These are phyloP conservation scores for Fusarium sp. DNA, from an alignment of 2,329 filamentous ascomycete species.

Conservation along the genomic window DNA sequence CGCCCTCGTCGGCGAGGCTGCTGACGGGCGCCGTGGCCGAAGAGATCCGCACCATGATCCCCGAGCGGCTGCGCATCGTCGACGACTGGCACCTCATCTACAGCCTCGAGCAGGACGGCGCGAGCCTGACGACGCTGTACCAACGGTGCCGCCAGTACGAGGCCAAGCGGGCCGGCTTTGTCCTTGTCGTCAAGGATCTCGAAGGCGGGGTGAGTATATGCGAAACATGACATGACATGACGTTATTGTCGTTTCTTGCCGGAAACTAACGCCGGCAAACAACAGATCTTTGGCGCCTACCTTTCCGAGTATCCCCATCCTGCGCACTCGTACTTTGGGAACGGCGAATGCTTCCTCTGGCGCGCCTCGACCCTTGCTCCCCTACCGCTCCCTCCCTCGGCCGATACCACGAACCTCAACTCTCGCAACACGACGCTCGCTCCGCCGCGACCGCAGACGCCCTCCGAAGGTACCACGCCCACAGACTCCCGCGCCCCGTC, in stretches of 20 bases:
- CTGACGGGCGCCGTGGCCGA: conserved; percentile 84
- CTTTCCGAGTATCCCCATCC: conserved; percentile 91
- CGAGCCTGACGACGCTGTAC: conserved; percentile 89
- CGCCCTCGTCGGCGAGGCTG: conserved; percentile 73
- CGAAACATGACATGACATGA: conserved; percentile 26
- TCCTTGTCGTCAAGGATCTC: conserved; percentile 87
- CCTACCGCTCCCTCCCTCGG: conserved; percentile 66
- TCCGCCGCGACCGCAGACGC: conserved; percentile 41
- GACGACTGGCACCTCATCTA: conserved; percentile 92
- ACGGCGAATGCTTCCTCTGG: conserved; percentile 90
- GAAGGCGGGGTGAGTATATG: conserved; percentile 76
- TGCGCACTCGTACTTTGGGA: conserved; percentile 89
- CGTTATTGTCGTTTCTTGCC: conserved; percentile 4
- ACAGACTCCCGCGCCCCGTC: conserved; percentile 45
- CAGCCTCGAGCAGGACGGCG: conserved; percentile 92
- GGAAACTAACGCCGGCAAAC: conserved; percentile 16
- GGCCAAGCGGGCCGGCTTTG: conserved; percentile 85
- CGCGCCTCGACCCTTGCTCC: conserved; percentile 72
- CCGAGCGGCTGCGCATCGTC: conserved; percentile 87
- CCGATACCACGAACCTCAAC: conserved; percentile 64
- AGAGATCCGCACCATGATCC: conserved; percentile 91
- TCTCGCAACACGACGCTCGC: conserved; percentile 58
- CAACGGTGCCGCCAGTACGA: conserved; percentile 79
- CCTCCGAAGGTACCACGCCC: conserved; percentile 43
- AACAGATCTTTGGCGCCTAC: conserved; percentile 89